Percentiles rank a stretch among this genome's conserved stretches.
phyloP scores from a whole-genome alignment of 2,329 filamentous ascomycete genomes.

The Fusarium sp. region DNA sequence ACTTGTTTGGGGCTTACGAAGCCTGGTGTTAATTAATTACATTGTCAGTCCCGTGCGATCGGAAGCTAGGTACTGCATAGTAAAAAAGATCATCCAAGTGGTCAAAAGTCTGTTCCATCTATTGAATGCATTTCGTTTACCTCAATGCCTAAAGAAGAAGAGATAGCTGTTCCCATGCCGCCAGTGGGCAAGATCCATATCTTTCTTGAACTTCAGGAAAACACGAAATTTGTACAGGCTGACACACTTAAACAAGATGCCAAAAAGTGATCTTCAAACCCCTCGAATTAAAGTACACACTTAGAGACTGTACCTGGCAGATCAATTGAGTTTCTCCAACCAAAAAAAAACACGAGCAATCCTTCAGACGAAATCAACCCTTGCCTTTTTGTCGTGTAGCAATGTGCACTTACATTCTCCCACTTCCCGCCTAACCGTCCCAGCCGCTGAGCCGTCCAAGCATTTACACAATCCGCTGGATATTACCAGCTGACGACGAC shows the following conservation, averaged over 20 bases:
- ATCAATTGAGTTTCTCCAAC: conserved; percentile 30
- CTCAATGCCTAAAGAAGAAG: background rate
- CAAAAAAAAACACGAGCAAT: conserved; percentile 5
- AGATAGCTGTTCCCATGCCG: background rate
- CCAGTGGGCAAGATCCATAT: background rate
- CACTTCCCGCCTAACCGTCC: conserved; percentile 31
- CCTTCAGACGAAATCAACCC: conserved; percentile 9
- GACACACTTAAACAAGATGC: conserved; percentile 23
- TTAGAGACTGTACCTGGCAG: conserved; percentile 23
- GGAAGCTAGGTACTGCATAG: conserved; percentile 4
- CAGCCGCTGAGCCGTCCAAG: background rate
- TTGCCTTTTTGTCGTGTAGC: conserved; percentile 28
- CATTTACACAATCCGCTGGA: conserved; percentile 17
- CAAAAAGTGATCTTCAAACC: conserved; percentile 37
- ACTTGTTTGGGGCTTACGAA: conserved; percentile 23
- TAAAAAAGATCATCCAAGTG: background rate
- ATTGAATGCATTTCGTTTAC: background rate
- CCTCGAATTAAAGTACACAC: conserved; percentile 29
- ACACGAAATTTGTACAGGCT: conserved; percentile 28
- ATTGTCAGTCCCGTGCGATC: conserved; percentile 1
- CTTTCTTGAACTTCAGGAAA: background rate
- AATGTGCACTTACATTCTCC: conserved; percentile 36
- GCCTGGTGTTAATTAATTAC: conserved; percentile 25
- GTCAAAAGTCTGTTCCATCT: background rate
- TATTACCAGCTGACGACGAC: conserved; percentile 44